phyloP scores from a whole-genome alignment of 345 rosid genomes.

The Murraya paniculata region DNA sequence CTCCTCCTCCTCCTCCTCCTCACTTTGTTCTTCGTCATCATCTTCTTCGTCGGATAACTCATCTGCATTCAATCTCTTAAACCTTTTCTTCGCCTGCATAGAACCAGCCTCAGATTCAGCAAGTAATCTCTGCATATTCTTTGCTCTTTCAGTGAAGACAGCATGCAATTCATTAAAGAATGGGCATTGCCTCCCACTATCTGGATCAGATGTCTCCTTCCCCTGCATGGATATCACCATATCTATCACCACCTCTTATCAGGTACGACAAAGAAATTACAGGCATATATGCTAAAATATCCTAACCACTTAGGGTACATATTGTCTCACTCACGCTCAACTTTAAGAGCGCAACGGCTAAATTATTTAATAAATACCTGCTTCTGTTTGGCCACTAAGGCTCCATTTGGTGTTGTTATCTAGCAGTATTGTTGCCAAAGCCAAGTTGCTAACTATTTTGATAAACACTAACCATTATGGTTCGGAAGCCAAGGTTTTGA shows the following conservation, averaged over 20 bases:
- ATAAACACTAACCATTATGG: too few relatives aligned
- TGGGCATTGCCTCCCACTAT: conserved; percentile 42
- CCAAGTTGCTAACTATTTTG: too few relatives aligned
- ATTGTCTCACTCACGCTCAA: not conserved
- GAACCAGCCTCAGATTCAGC: conserved; percentile 38
- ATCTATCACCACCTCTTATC: not conserved
- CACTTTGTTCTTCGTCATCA: conserved; percentile 27
- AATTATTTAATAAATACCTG: too few relatives aligned
- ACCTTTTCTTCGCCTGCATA: conserved; percentile 29
- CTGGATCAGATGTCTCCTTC: conserved; percentile 53
- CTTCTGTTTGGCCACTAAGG: not conserved
- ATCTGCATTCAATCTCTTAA: conserved; percentile 29
- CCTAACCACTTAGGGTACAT: not conserved
- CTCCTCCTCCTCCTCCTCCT: conserved; percentile 34
- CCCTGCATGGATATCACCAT: conserved; percentile 33
- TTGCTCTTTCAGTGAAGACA: conserved; percentile 41
- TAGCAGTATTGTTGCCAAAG: too few relatives aligned
- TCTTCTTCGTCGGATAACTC: conserved; percentile 41
- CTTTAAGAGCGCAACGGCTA: not conserved
- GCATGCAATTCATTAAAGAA: conserved; percentile 56
- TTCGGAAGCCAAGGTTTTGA: not conserved
- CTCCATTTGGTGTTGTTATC: not conserved
- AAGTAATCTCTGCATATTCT: conserved; percentile 38
- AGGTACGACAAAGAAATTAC: too few relatives aligned
- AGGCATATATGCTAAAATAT: too few relatives aligned